These are phyloP conservation scores for Aureobasidium sp. DNA, from an alignment of 2,329 filamentous ascomycete genomes.

Conservation along the genomic window DNA sequence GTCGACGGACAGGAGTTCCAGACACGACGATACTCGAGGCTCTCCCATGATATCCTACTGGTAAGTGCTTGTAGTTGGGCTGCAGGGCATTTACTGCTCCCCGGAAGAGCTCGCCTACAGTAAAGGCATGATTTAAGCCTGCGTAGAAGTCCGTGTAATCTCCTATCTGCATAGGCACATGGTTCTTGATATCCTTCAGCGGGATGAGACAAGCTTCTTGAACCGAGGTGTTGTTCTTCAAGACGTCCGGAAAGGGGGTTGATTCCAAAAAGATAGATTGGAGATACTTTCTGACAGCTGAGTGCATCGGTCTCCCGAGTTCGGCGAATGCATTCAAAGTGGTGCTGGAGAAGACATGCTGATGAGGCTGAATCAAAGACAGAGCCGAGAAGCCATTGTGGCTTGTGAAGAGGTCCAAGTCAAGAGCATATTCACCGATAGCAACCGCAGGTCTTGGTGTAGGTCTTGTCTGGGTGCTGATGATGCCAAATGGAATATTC, in stretches of 20 bases:
- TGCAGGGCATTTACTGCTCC: slow-evolving; percentile 64
- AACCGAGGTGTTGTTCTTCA: slow-evolving; percentile 53
- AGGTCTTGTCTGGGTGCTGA: slow-evolving; percentile 51
- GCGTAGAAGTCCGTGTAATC: slow-evolving; percentile 86
- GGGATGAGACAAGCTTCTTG: slow-evolving; percentile 51
- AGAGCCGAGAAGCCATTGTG: slow-evolving; percentile 52
- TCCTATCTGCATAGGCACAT: slow-evolving; percentile 68
- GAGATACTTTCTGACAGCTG: slow-evolving; percentile 59
- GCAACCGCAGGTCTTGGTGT: slow-evolving; percentile 59
- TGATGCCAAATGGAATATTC: slow-evolving; percentile 79
- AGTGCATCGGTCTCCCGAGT: slow-evolving; percentile 58
- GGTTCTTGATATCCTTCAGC: slow-evolving; percentile 51
- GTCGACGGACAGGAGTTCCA: slow-evolving; percentile 61
- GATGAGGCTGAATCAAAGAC: slow-evolving; percentile 47
- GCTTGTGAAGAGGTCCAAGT: slow-evolving; percentile 54
- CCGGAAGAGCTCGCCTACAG: slow-evolving; percentile 63
- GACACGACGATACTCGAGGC: slow-evolving; percentile 68
- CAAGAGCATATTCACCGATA: slow-evolving; percentile 63
- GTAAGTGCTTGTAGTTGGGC: slow-evolving; percentile 73
- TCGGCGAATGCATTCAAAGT: slow-evolving; percentile 67
- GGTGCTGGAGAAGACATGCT: slow-evolving; percentile 53
- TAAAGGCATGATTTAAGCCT: slow-evolving; percentile 69
- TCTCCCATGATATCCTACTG: slow-evolving; percentile 73
- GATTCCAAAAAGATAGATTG: slow-evolving; percentile 56
- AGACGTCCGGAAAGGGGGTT: slow-evolving; percentile 50